phyloP scores from a whole-genome alignment of 352 stramenopile genomes.

The Aphanomyces invadans region DNA sequence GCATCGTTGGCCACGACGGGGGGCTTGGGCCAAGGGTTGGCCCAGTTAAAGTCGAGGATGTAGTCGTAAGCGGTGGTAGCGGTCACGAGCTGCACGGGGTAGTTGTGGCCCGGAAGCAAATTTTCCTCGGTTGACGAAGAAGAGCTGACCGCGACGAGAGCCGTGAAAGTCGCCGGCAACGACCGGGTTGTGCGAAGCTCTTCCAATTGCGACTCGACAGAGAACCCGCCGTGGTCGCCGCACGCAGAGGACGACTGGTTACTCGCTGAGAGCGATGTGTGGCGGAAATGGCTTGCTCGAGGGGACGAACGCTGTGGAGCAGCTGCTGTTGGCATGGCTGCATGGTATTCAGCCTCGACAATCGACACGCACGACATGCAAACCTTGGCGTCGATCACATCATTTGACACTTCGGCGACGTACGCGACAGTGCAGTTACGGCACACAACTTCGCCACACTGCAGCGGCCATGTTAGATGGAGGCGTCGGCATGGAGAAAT shows the following conservation, averaged over 20 bases:
- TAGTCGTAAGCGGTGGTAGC: conserved; percentile 43
- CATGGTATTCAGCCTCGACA: conserved; percentile 12
- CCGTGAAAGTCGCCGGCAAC: neutral
- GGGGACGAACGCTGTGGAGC: neutral
- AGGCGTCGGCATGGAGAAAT: neutral
- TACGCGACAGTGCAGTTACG: conserved; percentile 11
- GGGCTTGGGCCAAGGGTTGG: conserved; percentile 75
- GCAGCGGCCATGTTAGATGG: neutral
- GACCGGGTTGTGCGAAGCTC: neutral
- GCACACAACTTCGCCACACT: conserved; percentile 24
- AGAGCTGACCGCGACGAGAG: neutral
- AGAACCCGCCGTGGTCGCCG: neutral
- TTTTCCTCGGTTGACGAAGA: neutral
- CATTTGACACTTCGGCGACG: conserved; percentile 16
- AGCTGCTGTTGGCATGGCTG: neutral
- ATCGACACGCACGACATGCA: conserved; percentile 7
- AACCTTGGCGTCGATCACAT: conserved; percentile 19
- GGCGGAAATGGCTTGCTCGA: neutral
- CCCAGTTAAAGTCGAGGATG: conserved; percentile 74
- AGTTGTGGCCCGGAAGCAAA: neutral
- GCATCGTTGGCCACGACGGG: conserved; percentile 74
- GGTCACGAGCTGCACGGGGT: neutral
- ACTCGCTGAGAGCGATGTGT: neutral
- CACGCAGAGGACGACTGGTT: neutral
- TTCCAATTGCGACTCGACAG: neutral